Evolutionary conservation across 164 flowering plant genomes (phyloP).

Genomic region (Akebia trifoliata): DNA sequence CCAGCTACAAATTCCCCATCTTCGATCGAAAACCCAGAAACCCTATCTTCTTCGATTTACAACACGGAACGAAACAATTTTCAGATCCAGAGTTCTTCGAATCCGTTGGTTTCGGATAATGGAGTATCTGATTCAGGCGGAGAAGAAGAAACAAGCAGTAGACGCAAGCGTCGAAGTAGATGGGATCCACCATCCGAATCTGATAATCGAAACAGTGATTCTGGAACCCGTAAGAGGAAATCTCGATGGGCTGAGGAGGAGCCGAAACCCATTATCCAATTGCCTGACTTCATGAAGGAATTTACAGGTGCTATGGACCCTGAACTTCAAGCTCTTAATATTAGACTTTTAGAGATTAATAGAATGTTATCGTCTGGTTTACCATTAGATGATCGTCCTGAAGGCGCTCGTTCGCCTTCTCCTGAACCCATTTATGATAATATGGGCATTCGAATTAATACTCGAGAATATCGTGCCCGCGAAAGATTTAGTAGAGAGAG

Average conservation of each 20-base stretch:
- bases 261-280: slow-evolving; percentile 61
- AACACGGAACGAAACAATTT: too few relatives aligned
- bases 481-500: slow-evolving; percentile 75
- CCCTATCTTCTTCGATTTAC: neutral
- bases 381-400: slow-evolving; percentile 85
- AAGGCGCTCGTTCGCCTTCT: slow-evolving; percentile 86
- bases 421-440: slow-evolving; percentile 94
- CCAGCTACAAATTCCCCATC: neutral
- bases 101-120: slow-evolving; percentile 42
- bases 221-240: slow-evolving; percentile 52
- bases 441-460: slow-evolving; percentile 86
- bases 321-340: slow-evolving; percentile 74
- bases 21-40: neutral
- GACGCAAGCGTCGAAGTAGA: slow-evolving; percentile 63
- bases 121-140: slow-evolving; percentile 66
- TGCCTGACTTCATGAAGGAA: slow-evolving; percentile 90
- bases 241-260: slow-evolving; percentile 90
- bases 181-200: slow-evolving; percentile 76
- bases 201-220: slow-evolving; percentile 29
- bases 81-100: slow-evolving; percentile 18
- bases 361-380: slow-evolving; percentile 66
- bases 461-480: slow-evolving; percentile 84
- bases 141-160: slow-evolving; percentile 70
- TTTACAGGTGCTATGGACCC: slow-evolving; percentile 91
- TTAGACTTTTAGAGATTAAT: slow-evolving; percentile 73